Conservation (phyloP, 1,284 basidiomycete species). For the Anthracocystis setariae region DNA sequence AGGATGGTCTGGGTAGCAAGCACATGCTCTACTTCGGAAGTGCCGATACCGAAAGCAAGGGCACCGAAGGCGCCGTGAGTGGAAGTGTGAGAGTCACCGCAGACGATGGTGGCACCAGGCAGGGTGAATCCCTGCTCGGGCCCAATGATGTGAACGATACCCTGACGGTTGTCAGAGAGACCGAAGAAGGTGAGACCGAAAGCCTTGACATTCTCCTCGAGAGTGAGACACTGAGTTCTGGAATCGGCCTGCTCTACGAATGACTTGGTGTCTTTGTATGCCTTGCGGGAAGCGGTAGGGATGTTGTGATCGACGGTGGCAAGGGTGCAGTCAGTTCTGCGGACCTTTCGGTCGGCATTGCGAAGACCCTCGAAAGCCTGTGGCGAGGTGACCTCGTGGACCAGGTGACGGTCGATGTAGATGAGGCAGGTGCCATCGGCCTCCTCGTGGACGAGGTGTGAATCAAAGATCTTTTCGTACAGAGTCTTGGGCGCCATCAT, state of each 20-base stretch:
- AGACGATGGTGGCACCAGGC: constrained; percentile 65
- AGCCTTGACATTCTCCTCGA: constrained; percentile 65
- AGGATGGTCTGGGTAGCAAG: constrained; percentile 66
- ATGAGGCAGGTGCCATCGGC: constrained; percentile 63
- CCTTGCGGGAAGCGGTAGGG: constrained; percentile 62
- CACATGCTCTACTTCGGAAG: constrained; percentile 66
- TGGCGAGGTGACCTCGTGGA: constrained; percentile 67
- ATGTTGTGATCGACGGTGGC: constrained; percentile 68
- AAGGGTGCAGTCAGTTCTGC: constrained; percentile 65
- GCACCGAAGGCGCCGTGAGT: constrained; percentile 67
- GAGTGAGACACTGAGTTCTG: constrained; percentile 64
- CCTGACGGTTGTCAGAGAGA: constrained; percentile 64
- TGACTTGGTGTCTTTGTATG: constrained; percentile 63
- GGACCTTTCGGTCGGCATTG: constrained; percentile 58
- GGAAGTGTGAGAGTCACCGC: constrained; percentile 67
- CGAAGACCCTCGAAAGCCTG: constrained; percentile 66
- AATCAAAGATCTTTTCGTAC: constrained; percentile 66
- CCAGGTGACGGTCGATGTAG: constrained; percentile 66
- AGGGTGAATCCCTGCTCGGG: constrained; percentile 67
- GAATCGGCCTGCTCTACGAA: constrained; percentile 65
- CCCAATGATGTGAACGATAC: constrained; percentile 67
- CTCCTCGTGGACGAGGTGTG: constrained; percentile 61
- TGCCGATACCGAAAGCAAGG: constrained; percentile 67
- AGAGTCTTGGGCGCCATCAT: constrained; percentile 56
- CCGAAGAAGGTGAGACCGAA: constrained; percentile 67